Conservation (phyloP, 352 stramenopile genomes). For the Pythium sukuiense region DNA sequence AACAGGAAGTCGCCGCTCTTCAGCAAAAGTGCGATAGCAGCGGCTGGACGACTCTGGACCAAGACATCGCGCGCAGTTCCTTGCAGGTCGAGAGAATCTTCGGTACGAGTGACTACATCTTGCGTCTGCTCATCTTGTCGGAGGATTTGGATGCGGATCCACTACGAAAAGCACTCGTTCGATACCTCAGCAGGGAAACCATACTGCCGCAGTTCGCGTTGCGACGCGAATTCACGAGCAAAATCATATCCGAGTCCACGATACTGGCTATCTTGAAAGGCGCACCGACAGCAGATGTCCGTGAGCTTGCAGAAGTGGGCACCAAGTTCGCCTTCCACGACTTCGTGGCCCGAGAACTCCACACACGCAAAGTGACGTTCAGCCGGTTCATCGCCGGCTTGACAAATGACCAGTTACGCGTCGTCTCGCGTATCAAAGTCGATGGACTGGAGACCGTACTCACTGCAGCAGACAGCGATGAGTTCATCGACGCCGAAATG, state of each 20-base stretch:
- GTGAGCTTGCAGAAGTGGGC: slow-evolving; percentile 46
- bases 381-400: slow-evolving; percentile 48
- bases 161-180: slow-evolving; percentile 50
- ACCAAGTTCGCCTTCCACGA: slow-evolving; percentile 59
- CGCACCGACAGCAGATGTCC: slow-evolving; percentile 46
- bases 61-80: slow-evolving; percentile 45
- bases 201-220: slow-evolving; percentile 64
- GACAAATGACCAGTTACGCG: slow-evolving; percentile 59
- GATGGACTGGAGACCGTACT: slow-evolving; percentile 6
- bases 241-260: slow-evolving; percentile 67
- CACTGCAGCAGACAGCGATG: slow-evolving; percentile 2
- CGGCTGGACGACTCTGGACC: slow-evolving; percentile 57
- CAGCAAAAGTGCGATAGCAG: slow-evolving; percentile 53
- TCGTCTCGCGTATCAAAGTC: slow-evolving; percentile 29
- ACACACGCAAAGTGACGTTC: slow-evolving; percentile 61
- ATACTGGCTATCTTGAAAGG: slow-evolving; percentile 64
- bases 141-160: slow-evolving; percentile 69
- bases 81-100: slow-evolving; percentile 73
- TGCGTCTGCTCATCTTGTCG: slow-evolving; percentile 70
- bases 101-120: slow-evolving; percentile 65
- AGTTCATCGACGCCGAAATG: slow-evolving; percentile 36
- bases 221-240: slow-evolving; percentile 69
- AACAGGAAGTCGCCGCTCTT: slow-evolving; percentile 41
- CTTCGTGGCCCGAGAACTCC: slow-evolving; percentile 56
- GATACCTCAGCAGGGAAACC: slow-evolving; percentile 49